Evolutionary conservation across 345 rosid species (phyloP).

Genomic region (Populus deltoides): DNA sequence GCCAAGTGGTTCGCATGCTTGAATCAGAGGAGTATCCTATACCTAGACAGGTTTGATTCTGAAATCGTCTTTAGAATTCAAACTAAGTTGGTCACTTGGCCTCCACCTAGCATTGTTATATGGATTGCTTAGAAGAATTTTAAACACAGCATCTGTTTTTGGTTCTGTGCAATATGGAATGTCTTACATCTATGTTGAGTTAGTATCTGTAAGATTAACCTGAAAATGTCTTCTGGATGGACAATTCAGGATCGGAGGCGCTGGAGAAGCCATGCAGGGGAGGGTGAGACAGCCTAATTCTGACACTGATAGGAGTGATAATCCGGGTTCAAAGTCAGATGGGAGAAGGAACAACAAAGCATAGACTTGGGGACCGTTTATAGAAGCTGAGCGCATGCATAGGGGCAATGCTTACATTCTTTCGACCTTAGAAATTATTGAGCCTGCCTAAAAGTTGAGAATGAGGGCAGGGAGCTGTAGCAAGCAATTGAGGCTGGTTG

Average conservation of each 20-base stretch:
- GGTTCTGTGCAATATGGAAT: neutral
- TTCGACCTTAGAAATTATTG: constrained; percentile 4
- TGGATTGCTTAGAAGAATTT: neutral
- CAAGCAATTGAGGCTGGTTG: neutral
- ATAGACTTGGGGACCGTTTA: constrained; percentile 8
- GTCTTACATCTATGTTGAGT: neutral
- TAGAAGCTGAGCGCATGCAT: constrained; percentile 9
- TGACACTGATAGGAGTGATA: constrained; percentile 45
- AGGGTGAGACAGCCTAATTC: constrained; percentile 41
- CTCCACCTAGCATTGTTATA: neutral
- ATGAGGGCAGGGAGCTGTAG: neutral
- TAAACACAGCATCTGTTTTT: neutral
- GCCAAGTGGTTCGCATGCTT: constrained; percentile 92
- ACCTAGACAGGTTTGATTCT: constrained; percentile 69
- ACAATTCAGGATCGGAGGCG: constrained; percentile 70
- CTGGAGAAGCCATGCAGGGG: constrained; percentile 51
- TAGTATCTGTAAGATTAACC: neutral
- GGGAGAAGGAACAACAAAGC: constrained; percentile 12
- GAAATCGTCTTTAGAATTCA: constrained; percentile 2
- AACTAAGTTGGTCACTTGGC: neutral
- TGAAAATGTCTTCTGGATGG: neutral
- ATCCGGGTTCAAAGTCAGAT: constrained; percentile 31
- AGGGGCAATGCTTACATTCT: constrained; percentile 10
- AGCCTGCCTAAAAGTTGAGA: constrained; percentile 1
- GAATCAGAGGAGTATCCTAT: constrained; percentile 88